A percentile compares a stretch with the other conserved stretches of the same genome.
phyloP scores from a whole-genome alignment of 108 stramenopile species.

The Cyclotella choctawhatcheeana region DNA sequence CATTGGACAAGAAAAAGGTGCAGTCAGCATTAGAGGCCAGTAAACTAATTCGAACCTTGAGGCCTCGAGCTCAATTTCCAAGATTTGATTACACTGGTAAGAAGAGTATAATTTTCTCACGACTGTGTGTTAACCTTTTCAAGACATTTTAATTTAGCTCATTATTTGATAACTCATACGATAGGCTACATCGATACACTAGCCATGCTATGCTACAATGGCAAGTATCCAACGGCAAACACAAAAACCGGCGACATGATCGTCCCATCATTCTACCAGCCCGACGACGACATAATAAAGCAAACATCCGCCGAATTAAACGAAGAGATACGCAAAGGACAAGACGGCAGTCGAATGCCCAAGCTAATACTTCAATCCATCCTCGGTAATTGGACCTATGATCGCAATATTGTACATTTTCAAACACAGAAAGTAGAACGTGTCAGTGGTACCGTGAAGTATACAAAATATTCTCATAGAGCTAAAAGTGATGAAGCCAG shows the following conservation, averaged over 20 bases:
- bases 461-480: constrained; percentile 36
- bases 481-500: neutral
- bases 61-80: constrained; percentile 70
- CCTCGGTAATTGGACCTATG: constrained; percentile 64
- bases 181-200: constrained; percentile 60
- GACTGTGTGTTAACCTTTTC: too few relatives aligned
- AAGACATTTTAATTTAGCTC: too few relatives aligned
- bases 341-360: constrained; percentile 60
- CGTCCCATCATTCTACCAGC: constrained; percentile 64
- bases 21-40: constrained; percentile 44
- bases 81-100: constrained; percentile 62
- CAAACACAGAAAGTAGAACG: constrained; percentile 37
- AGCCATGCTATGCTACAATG: constrained; percentile 26
- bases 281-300: constrained; percentile 33
- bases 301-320: constrained; percentile 32
- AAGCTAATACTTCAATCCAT: constrained; percentile 54
- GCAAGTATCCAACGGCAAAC: constrained; percentile 17
- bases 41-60: constrained; percentile 48
- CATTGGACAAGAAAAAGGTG: constrained; percentile 19
- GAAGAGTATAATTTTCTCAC: neutral
- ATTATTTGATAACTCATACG: neutral
- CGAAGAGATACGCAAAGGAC: constrained; percentile 36
- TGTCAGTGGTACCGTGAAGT: constrained; percentile 48
- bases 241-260: constrained; percentile 50
- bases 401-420: constrained; percentile 64